A percentile compares a stretch with the other conserved stretches of the same genome.
phyloP scores from a whole-genome alignment of 345 rosid genomes.

The Euclidium syriacum region DNA sequence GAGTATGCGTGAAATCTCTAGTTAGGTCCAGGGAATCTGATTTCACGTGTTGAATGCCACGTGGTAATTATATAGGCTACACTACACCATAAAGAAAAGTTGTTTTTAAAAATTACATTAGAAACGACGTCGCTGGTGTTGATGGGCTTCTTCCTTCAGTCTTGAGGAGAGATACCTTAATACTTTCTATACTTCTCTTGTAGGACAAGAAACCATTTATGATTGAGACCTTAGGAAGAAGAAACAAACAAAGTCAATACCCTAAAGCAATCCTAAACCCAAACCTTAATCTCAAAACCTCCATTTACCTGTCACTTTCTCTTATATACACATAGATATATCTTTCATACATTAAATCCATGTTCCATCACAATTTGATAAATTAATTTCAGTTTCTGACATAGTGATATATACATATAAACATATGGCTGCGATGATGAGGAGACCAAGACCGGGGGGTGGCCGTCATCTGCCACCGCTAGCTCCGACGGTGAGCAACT shows the following conservation, averaged over 20 bases:
- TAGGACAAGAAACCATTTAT: conserved; percentile 7
- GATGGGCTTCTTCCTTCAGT: not conserved
- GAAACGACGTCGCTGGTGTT: not conserved
- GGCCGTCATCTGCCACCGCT: conserved; percentile 29
- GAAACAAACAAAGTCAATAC: conserved; percentile 23
- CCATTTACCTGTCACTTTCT: not conserved
- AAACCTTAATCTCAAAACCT: conserved; percentile 21
- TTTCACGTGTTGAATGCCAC: conserved; percentile 21
- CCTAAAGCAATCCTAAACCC: conserved; percentile 33
- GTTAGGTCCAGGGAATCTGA: conserved; percentile 1
- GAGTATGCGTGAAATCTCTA: conserved; percentile 1
- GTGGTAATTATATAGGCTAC: not conserved
- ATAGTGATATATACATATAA: not conserved
- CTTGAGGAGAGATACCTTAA: not conserved
- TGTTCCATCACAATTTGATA: not conserved
- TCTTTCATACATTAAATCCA: not conserved
- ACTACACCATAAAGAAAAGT: not conserved
- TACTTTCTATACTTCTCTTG: conserved; percentile 10
- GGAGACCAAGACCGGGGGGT: conserved; percentile 12
- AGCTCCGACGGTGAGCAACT: conserved; percentile 31
- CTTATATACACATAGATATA: conserved; percentile 11
- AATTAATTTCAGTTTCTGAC: not conserved
- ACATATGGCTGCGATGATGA: conserved; percentile 3
- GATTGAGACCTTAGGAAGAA: conserved; percentile 11
- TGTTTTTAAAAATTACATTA: no score